phyloP scores from a whole-genome alignment of 495 filamentous ascomycete genomes.

The Friedmanniomyces simplex region DNA sequence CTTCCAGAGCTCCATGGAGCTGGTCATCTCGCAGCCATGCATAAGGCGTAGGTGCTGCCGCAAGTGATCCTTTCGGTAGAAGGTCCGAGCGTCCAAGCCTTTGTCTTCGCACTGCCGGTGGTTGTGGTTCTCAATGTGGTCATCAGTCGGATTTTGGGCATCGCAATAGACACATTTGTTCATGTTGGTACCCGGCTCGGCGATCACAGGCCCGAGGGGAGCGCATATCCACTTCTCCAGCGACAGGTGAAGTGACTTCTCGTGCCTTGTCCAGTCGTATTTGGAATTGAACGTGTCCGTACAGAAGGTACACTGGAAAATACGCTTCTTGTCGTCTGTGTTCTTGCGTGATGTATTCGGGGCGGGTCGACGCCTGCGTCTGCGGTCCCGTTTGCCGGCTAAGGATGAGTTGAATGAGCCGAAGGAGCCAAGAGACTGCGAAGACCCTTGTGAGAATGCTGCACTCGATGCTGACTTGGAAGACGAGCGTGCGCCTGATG shows the following conservation, averaged over 20 bases:
- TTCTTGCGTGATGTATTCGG: slow-evolving; percentile 38
- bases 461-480: slow-evolving; percentile 12
- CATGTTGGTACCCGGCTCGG: slow-evolving; percentile 33
- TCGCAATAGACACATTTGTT: slow-evolving; percentile 62
- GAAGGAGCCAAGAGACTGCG: slow-evolving; percentile 54
- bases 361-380: slow-evolving; percentile 54
- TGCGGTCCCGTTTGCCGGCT: slow-evolving; percentile 50
- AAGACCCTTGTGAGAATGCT: slow-evolving; percentile 51
- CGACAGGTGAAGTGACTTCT: slow-evolving; percentile 67
- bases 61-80: slow-evolving; percentile 76
- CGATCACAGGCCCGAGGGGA: slow-evolving; percentile 39
- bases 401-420: slow-evolving; percentile 48
- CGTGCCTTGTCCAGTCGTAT: slow-evolving; percentile 77
- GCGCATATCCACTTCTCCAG: slow-evolving; percentile 60
- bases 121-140: slow-evolving; percentile 62
- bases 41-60: slow-evolving; percentile 72
- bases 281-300: slow-evolving; percentile 70
- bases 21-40: slow-evolving; percentile 53
- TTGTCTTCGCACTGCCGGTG: slow-evolving; percentile 58
- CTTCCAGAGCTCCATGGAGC: slow-evolving; percentile 64
- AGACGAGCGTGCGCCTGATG: slow-evolving; percentile 22
- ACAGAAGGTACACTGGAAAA: slow-evolving; percentile 81
- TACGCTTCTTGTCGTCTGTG: slow-evolving; percentile 33
- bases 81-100: slow-evolving; percentile 55
- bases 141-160: slow-evolving; percentile 42